A percentile compares a stretch with the other conserved stretches of the same genome.
Conservation (phyloP, 176 grass and related monocot species). For the Carex littledalei region DNA sequence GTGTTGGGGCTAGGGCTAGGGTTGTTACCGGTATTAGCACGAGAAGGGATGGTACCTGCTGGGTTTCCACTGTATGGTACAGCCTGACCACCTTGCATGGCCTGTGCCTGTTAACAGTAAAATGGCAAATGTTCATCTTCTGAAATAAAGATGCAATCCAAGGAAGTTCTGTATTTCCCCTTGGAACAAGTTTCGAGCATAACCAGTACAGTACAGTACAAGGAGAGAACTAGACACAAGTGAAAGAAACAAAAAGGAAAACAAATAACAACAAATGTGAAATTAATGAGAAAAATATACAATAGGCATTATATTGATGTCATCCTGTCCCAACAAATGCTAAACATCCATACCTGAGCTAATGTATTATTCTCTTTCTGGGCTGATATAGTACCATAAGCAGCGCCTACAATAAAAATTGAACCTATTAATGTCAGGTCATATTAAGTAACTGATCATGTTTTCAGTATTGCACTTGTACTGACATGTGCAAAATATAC, state of each 20-base stretch:
- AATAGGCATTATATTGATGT: neutral
- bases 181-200: no score
- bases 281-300: neutral
- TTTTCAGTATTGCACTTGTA: neutral
- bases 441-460: neutral
- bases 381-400: slow-evolving; percentile 35
- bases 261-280: neutral
- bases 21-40: neutral
- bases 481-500: neutral
- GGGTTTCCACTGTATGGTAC: neutral
- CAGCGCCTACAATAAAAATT: slow-evolving; percentile 30
- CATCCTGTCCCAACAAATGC: neutral
- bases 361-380: slow-evolving; percentile 56
- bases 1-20: slow-evolving; percentile 10
- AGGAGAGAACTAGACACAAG: no score
- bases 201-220: no score
- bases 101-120: slow-evolving; percentile 20
- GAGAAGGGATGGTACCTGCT: neutral
- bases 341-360: slow-evolving; percentile 24
- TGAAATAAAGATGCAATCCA: no score
- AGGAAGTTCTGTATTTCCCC: no score
- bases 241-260: no score
- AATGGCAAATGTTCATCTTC: neutral
- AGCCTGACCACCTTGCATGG: slow-evolving; percentile 14
- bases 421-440: neutral